Conservation (phyloP, 331 rosid genomes). For the Telfairia occidentalis region DNA sequence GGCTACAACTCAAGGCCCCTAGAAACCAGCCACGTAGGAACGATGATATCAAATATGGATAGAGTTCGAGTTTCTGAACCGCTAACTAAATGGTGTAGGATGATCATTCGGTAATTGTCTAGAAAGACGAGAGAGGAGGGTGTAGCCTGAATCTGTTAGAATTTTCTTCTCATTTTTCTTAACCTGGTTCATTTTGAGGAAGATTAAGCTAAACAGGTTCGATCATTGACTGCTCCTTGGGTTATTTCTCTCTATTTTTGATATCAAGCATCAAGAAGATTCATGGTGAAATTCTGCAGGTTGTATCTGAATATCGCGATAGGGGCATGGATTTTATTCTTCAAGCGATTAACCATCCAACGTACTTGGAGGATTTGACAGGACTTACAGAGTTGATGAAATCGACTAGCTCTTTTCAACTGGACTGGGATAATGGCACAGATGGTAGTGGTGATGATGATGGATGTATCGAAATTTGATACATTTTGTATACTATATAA, state of each 20-base stretch:
- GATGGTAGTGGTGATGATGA: slow-evolving; percentile 40
- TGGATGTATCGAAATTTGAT: slow-evolving; percentile 45
- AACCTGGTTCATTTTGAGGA: neutral
- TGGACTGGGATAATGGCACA: slow-evolving; percentile 51
- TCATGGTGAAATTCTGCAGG: slow-evolving; percentile 29
- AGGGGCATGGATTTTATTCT: slow-evolving; percentile 56
- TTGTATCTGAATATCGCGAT: slow-evolving; percentile 55
- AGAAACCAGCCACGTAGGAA: neutral
- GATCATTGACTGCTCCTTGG: neutral
- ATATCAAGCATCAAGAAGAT: neutral
- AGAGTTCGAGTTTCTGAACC: neutral
- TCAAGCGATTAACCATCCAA: slow-evolving; percentile 81
- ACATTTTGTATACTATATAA: neutral
- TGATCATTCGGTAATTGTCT: neutral
- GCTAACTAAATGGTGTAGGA: neutral
- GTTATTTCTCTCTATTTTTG: neutral
- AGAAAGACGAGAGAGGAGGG: neutral
- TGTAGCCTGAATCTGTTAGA: neutral
- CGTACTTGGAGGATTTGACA: slow-evolving; percentile 75
- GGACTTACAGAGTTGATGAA: slow-evolving; percentile 83
- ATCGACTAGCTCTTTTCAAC: slow-evolving; percentile 38
- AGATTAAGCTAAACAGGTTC: neutral
- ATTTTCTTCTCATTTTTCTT: neutral
- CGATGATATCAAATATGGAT: neutral
- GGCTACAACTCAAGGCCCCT: neutral